These are phyloP conservation scores for Fusarium drepaniforme DNA, from an alignment of 2,329 filamentous ascomycete genomes.

Conservation along the genomic window DNA sequence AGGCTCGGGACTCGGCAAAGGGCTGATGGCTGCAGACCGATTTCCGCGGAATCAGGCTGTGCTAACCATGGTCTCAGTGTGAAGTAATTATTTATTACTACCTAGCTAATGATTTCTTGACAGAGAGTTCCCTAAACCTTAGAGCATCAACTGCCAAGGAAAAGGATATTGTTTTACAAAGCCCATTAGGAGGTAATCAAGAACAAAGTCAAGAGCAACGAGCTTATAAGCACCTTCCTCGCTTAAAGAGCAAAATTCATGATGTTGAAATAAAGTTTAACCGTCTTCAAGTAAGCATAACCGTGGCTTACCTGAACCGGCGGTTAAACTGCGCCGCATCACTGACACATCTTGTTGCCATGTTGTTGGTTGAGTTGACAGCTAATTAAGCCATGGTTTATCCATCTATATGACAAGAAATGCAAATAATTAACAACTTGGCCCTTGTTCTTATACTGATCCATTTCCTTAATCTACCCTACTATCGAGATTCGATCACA, in stretches of 20 bases:
- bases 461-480: background rate
- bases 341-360: too few relatives aligned
- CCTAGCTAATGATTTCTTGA: too few relatives aligned
- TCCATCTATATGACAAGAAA: background rate
- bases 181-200: background rate
- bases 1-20: background rate
- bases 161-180: background rate
- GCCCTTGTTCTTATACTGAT: too few relatives aligned
- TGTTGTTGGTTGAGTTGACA: too few relatives aligned
- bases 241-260: too few relatives aligned
- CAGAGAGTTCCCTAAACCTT: background rate
- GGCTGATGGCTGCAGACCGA: background rate
- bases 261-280: background rate
- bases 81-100: background rate
- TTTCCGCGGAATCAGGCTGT: accelerated
- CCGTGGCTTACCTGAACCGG: background rate
- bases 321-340: background rate
- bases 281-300: background rate
- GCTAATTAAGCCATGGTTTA: background rate
- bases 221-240: background rate
- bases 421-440: background rate
- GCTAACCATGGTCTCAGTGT: background rate
- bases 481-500: background rate
- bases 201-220: background rate
- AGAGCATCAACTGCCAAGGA: background rate